Evolutionary conservation across 2,329 filamentous ascomycete genomes (phyloP), one percentile per base, ranked within the genome.

Genomic region (Aotearoamyces nothofagi): DNA sequence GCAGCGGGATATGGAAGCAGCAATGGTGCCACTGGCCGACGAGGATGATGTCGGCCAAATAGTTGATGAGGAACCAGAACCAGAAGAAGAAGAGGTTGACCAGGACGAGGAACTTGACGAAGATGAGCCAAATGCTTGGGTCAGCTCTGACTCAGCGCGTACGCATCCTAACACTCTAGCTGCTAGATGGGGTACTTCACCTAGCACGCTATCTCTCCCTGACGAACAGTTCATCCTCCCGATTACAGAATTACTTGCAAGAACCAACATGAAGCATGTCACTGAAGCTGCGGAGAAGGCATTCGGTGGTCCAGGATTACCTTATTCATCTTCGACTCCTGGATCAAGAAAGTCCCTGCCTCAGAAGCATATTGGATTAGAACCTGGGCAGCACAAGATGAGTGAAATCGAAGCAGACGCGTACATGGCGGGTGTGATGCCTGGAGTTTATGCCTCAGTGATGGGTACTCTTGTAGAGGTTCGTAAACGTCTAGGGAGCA

Each of bases 271-370:
- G 24, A 78, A 73, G 32, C 90, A 98, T 47, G 60, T 96, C 17
- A 62, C 64, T 17, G 66, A 77, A 32, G 66, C 78, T 2, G 80
- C 86, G 1, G 70, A 81, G 39, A 66, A 62, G 24, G 63, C 70
- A 1, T 87, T 93, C 47, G 87, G 86, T 24, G 87, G 87, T 0
- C 54, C 55, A 3, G 70, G 74, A 0, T 58, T 96, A 10, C 86
- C 86, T 3, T 64, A 78, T 45, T 92, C 83, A 2, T 73, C 79
- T 1, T 66, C 74, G 1, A 86, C 79, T 3, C 76, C 79, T 0
- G 57, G 61, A 2, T 50, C 41, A 10, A 66, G 55, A 43, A 68
- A 56, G 43, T 65, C 56, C 17, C 56, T 66, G 17, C 62, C 66
- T 10, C 78, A 82, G 56, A 69, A 66, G 36, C 61, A 69, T 0